Conservation (phyloP, 2,329 filamentous ascomycete species). For the Talaromyces marneffei region DNA sequence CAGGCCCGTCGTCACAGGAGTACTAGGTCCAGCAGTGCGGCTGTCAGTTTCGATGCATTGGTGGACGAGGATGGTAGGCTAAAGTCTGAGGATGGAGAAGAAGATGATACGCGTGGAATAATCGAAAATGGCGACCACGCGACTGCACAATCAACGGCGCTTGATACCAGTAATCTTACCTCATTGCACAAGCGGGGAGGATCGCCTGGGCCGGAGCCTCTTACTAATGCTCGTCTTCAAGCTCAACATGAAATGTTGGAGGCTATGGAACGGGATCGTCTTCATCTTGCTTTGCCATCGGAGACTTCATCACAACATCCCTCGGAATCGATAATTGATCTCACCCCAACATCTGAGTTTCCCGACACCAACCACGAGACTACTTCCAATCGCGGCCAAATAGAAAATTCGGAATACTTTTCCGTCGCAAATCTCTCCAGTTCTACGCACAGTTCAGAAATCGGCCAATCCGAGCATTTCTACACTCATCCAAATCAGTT, state of each 20-base stretch:
- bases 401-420: slow-evolving; percentile 22
- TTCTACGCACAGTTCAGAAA: slow-evolving; percentile 32
- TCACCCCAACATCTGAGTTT: slow-evolving; percentile 43
- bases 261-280: slow-evolving; percentile 18
- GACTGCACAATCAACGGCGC: slow-evolving; percentile 32
- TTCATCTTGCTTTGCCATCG: slow-evolving; percentile 26
- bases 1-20: slow-evolving; percentile 30
- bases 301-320: slow-evolving; percentile 34
- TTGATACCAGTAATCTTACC: slow-evolving; percentile 27
- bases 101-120: not conserved
- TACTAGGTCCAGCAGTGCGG: slow-evolving; percentile 19
- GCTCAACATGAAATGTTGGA: slow-evolving; percentile 18
- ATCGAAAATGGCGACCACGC: slow-evolving; percentile 10
- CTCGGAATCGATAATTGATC: slow-evolving; percentile 39
- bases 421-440: slow-evolving; percentile 19
- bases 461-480: slow-evolving; percentile 24
- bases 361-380: slow-evolving; percentile 25
- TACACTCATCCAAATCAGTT: slow-evolving; percentile 28
- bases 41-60: slow-evolving; percentile 39
- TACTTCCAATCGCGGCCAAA: slow-evolving; percentile 14
- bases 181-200: slow-evolving; percentile 22
- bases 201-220: slow-evolving; percentile 4
- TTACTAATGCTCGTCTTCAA: slow-evolving; percentile 14
- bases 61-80: slow-evolving; percentile 41
- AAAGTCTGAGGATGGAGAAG: slow-evolving; percentile 7